Evolutionary conservation across 495 filamentous ascomycete genomes (phyloP), one percentile per base, ranked within the genome.

Genomic region (Penicillium atrosanguineum): DNA sequence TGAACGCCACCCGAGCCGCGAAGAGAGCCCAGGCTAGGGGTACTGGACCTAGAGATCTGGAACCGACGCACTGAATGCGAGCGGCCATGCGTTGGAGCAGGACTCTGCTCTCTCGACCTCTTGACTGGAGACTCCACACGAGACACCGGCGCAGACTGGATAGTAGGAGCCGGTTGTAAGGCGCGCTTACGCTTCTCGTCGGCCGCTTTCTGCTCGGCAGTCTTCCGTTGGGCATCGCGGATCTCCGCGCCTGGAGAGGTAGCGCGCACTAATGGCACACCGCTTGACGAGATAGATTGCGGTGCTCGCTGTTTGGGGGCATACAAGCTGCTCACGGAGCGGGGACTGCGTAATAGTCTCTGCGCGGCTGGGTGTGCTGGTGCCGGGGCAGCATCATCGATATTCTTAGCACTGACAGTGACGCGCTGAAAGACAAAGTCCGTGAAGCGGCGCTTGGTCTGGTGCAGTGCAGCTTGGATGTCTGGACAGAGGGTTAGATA

Each of bases 391-490:
- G 63, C 50, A 18, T 55, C 46, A 50, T 50, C 45, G 12, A 9
- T 48, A 49, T 61, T 64, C 29, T 60, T 58, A 26, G 55, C 56
- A 18, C 52, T 58, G 49, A 69, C 28, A 19, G 67, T 62, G 45
- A 78, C 74, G 47, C 75, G 58, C 41, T 76, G 71, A 44, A 79
- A 79, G 52, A 72, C 62, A 57, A 72, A 79, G 59, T 78, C 76
- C 31, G 73, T 77, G 53, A 79, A 79, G 6, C 76, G 72, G n/a
- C 73, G 69, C 60, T 78, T 79, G 11, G 67, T 77, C 45, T 73
- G 74, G 44, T 75, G 74, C 8, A 71, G 39, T 14, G 75, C 70
- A 37, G 68, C 72, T 53, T 79, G 72, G 44, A 79, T 77, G 55
- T 76, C 76, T 79, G 56, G 31, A 28, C 1, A 26, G 7, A 29